phyloP scores from a whole-genome alignment of 2,329 filamentous ascomycete genomes.

The Aspergillus pseudoviridinutans region DNA sequence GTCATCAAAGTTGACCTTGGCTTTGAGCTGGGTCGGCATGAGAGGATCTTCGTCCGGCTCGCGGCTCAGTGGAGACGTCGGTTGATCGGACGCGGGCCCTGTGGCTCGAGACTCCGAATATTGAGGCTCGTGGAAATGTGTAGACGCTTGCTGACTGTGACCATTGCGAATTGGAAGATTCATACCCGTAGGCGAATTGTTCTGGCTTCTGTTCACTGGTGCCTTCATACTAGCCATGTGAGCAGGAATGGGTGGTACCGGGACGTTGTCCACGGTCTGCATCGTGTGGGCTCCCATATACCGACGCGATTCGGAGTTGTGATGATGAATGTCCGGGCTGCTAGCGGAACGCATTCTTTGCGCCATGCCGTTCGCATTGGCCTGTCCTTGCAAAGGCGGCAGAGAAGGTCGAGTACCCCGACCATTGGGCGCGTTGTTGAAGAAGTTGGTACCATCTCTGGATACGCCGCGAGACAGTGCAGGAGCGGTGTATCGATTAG shows the following conservation, averaged over 20 bases:
- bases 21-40: conserved; percentile 77
- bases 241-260: conserved; percentile 72
- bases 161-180: conserved; percentile 64
- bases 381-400: conserved; percentile 62
- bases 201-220: conserved; percentile 71
- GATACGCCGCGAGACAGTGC: conserved; percentile 79
- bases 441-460: conserved; percentile 64
- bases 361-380: conserved; percentile 51
- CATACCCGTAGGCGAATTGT: conserved; percentile 68
- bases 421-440: conserved; percentile 59
- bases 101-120: conserved; percentile 32
- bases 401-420: conserved; percentile 64
- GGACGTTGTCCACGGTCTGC: conserved; percentile 54
- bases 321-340: conserved; percentile 84
- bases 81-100: conserved; percentile 25
- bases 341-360: conserved; percentile 86
- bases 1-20: conserved; percentile 88
- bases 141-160: conserved; percentile 58
- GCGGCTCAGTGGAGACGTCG: conserved; percentile 31
- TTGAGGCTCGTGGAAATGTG: conserved; percentile 38
- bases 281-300: conserved; percentile 54
- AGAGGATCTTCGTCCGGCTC: conserved; percentile 40
- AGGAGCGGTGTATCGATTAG: conserved; percentile 82
- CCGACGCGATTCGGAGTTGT: conserved; percentile 48
- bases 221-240: conserved; percentile 60